Conservation (phyloP, 2,329 filamentous ascomycete species). For the Venturia nashicola region DNA sequence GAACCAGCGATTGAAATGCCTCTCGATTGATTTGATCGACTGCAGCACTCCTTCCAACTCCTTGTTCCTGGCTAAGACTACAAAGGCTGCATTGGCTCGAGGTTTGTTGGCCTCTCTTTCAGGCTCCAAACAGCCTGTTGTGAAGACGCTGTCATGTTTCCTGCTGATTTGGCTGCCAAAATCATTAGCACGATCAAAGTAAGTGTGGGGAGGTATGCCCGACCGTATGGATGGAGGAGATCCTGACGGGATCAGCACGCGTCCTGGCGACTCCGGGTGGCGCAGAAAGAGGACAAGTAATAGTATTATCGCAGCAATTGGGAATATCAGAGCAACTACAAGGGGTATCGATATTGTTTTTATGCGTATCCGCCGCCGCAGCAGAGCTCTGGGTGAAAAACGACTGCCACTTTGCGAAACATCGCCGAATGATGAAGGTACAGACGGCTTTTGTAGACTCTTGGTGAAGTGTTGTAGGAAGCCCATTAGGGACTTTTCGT, state of each 20-base stretch:
- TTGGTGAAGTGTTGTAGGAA: conserved; percentile 31
- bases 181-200: background rate
- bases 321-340: conserved; percentile 85
- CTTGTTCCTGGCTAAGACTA: conserved; percentile 90
- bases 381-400: conserved; percentile 47
- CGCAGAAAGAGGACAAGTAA: conserved; percentile 82
- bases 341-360: conserved; percentile 83
- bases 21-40: conserved; percentile 93
- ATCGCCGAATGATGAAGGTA: conserved; percentile 7
- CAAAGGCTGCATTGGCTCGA: conserved; percentile 87
- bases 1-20: conserved; percentile 98
- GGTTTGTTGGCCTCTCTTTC: conserved; percentile 61
- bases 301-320: conserved; percentile 78
- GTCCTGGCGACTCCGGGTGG: conserved; percentile 71
- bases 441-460: conserved; percentile 27
- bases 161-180: conserved; percentile 78
- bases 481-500: conserved; percentile 23
- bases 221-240: conserved; percentile 84
- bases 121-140: conserved; percentile 70
- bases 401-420: conserved; percentile 7
- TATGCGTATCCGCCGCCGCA: conserved; percentile 74
- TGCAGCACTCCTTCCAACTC: conserved; percentile 92
- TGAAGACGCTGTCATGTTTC: conserved; percentile 93
- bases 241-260: conserved; percentile 77
- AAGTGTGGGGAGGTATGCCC: background rate